Evolutionary conservation across 2,329 filamentous ascomycete genomes (phyloP).

Genomic region (Cordyceps sp.): DNA sequence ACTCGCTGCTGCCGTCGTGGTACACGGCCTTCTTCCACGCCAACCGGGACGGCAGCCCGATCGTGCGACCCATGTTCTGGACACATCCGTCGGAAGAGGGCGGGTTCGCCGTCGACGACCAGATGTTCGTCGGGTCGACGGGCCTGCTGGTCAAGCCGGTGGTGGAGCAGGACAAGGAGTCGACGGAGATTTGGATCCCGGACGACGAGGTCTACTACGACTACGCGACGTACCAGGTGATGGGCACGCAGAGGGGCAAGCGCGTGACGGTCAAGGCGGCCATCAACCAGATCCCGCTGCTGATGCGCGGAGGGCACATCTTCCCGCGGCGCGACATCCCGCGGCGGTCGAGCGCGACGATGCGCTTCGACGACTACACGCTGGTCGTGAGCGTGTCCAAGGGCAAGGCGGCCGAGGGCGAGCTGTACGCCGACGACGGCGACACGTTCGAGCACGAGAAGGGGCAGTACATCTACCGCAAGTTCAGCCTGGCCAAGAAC

Average conservation of each 20-base stretch:
- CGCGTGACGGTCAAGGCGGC: constrained; percentile 56
- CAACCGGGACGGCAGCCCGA: constrained; percentile 65
- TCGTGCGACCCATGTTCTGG: constrained; percentile 86
- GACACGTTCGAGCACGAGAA: constrained; percentile 78
- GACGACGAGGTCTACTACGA: constrained; percentile 87
- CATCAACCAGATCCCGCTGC: constrained; percentile 69
- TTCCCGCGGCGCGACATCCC: constrained; percentile 80
- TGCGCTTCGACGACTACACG: constrained; percentile 92
- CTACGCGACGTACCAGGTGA: constrained; percentile 74
- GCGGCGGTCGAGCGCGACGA: constrained; percentile 68
- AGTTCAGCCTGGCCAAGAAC: constrained; percentile 48
- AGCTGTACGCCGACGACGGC: constrained; percentile 83
- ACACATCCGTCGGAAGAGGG: constrained; percentile 72
- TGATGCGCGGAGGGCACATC: constrained; percentile 89
- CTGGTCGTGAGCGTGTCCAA: constrained; percentile 59
- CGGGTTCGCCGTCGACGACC: constrained; percentile 81
- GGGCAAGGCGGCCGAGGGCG: constrained; percentile 46
- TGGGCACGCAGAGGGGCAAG: constrained; percentile 54
- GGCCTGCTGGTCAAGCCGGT: constrained; percentile 90
- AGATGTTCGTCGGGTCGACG: constrained; percentile 78
- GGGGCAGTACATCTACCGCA: constrained; percentile 77
- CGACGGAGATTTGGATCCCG: constrained; percentile 69
- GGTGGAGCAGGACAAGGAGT: constrained; percentile 56
- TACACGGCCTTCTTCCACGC: constrained; percentile 95
- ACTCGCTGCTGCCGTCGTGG: constrained; percentile 81